Evolutionary conservation across 371 early-diverging fungal genomes (phyloP).

Genomic region (Rhizopus stolonifer): DNA sequence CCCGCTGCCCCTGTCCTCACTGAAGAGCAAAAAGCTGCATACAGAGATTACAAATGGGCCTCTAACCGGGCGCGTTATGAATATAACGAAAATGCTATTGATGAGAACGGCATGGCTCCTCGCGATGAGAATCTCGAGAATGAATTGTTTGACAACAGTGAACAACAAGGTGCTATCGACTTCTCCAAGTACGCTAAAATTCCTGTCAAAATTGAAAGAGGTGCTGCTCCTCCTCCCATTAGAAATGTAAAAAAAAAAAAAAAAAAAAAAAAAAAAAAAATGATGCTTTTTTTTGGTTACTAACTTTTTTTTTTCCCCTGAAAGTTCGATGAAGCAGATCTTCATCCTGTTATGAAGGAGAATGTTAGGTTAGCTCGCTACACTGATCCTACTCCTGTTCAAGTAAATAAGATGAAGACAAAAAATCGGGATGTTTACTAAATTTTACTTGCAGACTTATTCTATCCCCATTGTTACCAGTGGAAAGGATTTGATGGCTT

Average conservation of each 20-base stretch:
- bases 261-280: not conserved
- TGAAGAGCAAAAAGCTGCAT: slow-evolving; percentile 18
- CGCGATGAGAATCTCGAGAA: slow-evolving; percentile 46
- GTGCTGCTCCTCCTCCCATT: slow-evolving; percentile 47
- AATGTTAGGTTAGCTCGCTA: slow-evolving; percentile 62
- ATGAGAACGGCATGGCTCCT: slow-evolving; percentile 43
- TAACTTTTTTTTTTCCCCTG: not conserved
- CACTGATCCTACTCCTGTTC: slow-evolving; percentile 70
- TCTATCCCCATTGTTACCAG: slow-evolving; percentile 66
- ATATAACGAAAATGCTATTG: slow-evolving; percentile 46
- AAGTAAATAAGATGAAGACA: slow-evolving; percentile 26
- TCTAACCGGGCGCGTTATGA: slow-evolving; percentile 55
- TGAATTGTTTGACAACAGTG: slow-evolving; percentile 51
- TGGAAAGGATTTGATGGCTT: slow-evolving; percentile 75
- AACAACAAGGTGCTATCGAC: slow-evolving; percentile 52
- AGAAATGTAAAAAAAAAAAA: slow-evolving; percentile 22
- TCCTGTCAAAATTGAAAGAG: slow-evolving; percentile 52
- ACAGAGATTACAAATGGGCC: slow-evolving; percentile 51
- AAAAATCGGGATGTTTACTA: not conserved
- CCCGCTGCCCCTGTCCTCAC: slow-evolving; percentile 23
- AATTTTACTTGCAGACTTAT: slow-evolving; percentile 38
- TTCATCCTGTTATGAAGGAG: slow-evolving; percentile 51
- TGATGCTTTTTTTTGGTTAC: too few relatives aligned
- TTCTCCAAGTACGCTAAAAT: slow-evolving; percentile 58
- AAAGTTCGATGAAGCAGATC: slow-evolving; percentile 51